Conservation (phyloP, 106 monocot genomes). For the Apostasia shenzhenica region DNA sequence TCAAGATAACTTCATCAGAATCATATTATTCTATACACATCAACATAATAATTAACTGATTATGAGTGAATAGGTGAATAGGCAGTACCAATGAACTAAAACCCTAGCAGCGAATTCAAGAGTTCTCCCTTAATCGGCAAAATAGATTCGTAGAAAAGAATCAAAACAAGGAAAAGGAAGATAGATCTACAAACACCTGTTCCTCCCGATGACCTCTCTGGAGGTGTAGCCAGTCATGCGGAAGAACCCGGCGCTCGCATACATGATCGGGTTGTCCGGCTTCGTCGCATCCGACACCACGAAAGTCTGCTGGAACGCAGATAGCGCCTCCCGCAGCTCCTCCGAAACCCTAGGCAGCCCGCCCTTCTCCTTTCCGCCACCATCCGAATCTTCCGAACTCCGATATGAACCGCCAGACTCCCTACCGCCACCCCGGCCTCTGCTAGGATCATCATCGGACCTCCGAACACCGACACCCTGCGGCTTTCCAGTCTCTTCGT, state of each 20-base stretch:
- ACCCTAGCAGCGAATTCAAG: too few species aligned
- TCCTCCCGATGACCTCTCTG: slow-evolving; percentile 83
- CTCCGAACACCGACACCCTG: slow-evolving; percentile 60
- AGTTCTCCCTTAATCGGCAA: too few species aligned
- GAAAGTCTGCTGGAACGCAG: slow-evolving; percentile 97
- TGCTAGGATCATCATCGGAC: slow-evolving; percentile 33
- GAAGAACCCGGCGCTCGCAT: slow-evolving; percentile 96
- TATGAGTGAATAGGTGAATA: too few species aligned
- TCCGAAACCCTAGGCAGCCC: slow-evolving; percentile 72
- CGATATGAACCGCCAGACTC: slow-evolving; percentile 37
- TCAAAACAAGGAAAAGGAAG: not conserved
- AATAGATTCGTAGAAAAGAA: not conserved
- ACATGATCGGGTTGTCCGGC: slow-evolving; percentile 77
- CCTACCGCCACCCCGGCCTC: slow-evolving; percentile 9
- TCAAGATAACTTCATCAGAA: too few species aligned
- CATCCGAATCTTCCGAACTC: slow-evolving; percentile 62
- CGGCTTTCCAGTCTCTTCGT: slow-evolving; percentile 78
- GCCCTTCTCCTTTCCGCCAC: slow-evolving; percentile 13
- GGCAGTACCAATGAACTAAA: too few species aligned
- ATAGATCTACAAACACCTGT: slow-evolving; percentile 42
- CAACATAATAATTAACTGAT: too few species aligned
- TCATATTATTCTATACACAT: too few species aligned
- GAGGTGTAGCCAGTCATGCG: slow-evolving; percentile 88
- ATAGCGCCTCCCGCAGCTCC: slow-evolving; percentile 81
- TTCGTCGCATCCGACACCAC: slow-evolving; percentile 86